phyloP scores from a whole-genome alignment of 2,329 filamentous ascomycete species.

The Calonectria pteridis region DNA sequence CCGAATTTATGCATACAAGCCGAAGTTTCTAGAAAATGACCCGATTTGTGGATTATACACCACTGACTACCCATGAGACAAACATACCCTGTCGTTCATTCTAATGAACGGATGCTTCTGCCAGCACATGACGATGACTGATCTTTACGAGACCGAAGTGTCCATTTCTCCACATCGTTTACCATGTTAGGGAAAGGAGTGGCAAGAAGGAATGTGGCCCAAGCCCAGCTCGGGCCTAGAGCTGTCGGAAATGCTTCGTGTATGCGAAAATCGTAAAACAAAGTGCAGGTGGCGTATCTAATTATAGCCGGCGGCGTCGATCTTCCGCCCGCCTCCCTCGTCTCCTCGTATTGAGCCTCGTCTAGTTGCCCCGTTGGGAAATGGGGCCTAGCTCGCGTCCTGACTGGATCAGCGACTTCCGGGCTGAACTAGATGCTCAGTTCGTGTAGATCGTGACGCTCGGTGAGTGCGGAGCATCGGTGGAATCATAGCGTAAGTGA shows the following conservation, averaged over 20 bases:
- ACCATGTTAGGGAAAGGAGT: neutral
- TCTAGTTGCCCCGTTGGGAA: neutral
- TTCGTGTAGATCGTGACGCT: neutral
- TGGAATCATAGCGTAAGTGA: neutral
- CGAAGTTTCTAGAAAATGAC: neutral
- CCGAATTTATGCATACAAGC: neutral
- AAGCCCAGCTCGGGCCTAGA: neutral
- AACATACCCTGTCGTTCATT: neutral
- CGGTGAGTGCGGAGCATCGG: neutral
- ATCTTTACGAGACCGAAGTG: neutral
- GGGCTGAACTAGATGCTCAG: neutral
- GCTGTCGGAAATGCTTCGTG: neutral
- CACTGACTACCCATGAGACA: neutral
- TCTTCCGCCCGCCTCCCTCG: neutral
- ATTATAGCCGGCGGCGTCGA: neutral
- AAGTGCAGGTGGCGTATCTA: neutral
- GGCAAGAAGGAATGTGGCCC: neutral
- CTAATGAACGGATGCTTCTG: neutral
- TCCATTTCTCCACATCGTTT: neutral
- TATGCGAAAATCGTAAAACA: constrained; percentile 7
- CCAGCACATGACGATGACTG: neutral
- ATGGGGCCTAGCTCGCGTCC: neutral
- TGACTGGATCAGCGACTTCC: neutral
- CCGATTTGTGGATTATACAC: neutral
- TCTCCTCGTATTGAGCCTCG: neutral